Evolutionary conservation across 129 eudicot species (phyloP), one percentile per base, ranked within the genome.

Genomic region (Flaveria brownii): DNA sequence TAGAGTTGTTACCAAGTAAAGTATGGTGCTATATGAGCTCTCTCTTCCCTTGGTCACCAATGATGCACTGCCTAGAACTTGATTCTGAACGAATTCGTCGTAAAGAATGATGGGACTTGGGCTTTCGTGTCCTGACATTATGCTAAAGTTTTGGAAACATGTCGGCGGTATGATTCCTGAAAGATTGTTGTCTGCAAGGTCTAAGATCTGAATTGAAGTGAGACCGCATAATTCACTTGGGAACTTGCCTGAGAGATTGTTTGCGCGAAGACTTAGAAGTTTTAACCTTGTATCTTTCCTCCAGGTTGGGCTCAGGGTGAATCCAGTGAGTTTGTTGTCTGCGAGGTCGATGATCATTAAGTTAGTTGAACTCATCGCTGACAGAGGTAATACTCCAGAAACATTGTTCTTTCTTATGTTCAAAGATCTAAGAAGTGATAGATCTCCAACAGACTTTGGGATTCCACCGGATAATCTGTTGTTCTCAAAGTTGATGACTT

Each of bases 271-370:
- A 28, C 71, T 78, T 2, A 78, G 39, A 80, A 76, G 50, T 22
- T 36, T 59, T 33, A 59, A 7, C 15, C 63, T 51, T 52, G 76
- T 71, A 16, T 47, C 47, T 16, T 71, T 54, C 20, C 64, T 51
- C 64, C 47, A 17, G 23, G 28, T 71, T 33, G 43, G 16, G 16
- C 28, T 9, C 16, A 18, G 49, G 46, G 47, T 51, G 10, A 75
- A 36, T 59, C 85, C 85, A 25, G 45, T 33, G 83, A 85, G 57
- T 50, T 81, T 45, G 73, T 85, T 85, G 7, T 41, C 22, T 15
- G 73, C 67, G 13, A 85, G 88, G 20, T 78, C 78, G 5, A 85
- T 69, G 42, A 85, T 78, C 8, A 41, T 6, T 55, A 85, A 46
- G 67, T 68, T 33, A n/a, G 25, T 52, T 22, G 73, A 65, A 9